These are phyloP conservation scores for Backusella circina DNA, from an alignment of 192 early-diverging fungal species.

Conservation along the genomic window DNA sequence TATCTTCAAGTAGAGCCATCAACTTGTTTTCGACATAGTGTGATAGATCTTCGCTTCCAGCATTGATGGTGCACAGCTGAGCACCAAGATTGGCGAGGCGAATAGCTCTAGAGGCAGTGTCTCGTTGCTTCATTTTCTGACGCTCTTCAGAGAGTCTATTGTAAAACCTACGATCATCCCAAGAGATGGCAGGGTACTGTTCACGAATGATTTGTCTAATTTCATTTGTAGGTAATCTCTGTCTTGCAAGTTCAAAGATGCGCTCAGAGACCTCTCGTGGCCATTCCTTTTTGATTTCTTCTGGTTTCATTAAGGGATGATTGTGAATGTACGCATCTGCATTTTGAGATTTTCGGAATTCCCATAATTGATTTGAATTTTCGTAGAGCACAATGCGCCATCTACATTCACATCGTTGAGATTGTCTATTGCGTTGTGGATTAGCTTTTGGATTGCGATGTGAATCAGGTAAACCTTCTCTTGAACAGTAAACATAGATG, in stretches of 20 bases:
- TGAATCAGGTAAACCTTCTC: constrained; percentile 56
- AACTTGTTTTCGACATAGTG: constrained; percentile 16
- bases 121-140: constrained; percentile 48
- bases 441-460: constrained; percentile 47
- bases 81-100: constrained; percentile 43
- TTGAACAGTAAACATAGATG: constrained; percentile 56
- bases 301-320: constrained; percentile 48
- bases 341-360: constrained; percentile 56
- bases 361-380: constrained; percentile 46
- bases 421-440: constrained; percentile 48
- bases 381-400: constrained; percentile 57
- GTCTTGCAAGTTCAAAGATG: constrained; percentile 48
- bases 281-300: constrained; percentile 51
- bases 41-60: constrained; percentile 32
- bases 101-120: constrained; percentile 43
- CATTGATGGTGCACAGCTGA: constrained; percentile 36
- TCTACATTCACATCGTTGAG: constrained; percentile 55
- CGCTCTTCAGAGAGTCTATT: constrained; percentile 57
- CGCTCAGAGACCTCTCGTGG: constrained; percentile 45
- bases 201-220: constrained; percentile 38
- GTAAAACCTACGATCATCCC: constrained; percentile 59
- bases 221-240: constrained; percentile 42
- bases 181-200: constrained; percentile 44
- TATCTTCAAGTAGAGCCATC: background rate
- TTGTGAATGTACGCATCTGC: constrained; percentile 52